Base-by-base conservation (phyloP, 371 early-diverging fungal genomes). In the Dichotomocladium elegans region DNA sequence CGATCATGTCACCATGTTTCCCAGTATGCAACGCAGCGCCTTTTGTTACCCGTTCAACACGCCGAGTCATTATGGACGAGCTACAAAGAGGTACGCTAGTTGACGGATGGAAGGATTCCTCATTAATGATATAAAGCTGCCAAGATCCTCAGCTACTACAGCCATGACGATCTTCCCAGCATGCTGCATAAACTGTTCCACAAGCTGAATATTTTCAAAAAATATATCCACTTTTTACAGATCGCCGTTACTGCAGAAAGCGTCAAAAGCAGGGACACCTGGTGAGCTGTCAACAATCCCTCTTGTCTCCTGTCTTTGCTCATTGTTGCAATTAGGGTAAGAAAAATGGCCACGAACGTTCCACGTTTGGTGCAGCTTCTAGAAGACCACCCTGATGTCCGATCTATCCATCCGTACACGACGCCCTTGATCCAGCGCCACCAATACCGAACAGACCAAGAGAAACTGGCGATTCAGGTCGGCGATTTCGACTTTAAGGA, bases 1-100 rank as follows among this genome's bases (percentile, higher is more conserved):
- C 77, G 0, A 76, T 76, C 25, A 54, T 76, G 3, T 63, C 77
- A 15, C 77, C 77, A 0, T 76, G 77, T 35, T 66, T 68, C 25
- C 77, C 77, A 4, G 68, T 68, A 1, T 51, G 57, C 26, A 68
- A 45, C 34, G 52, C 61, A 0, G 57, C 73, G 4, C 70, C 70
- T 9, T 64, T 60, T 43, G 73, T 66, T 2, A 76, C 68, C 1
- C 44, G 46, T 12, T 68, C 72, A 1, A 76, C 70, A 0, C 41
- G 55, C 4, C 51, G 50, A 17, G 53, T 72, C 0, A 51, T 76
- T 14, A 51, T 44, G 6, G n/a, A 52, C 29, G 77, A 76, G 34
- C 49, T 72, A 7, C 17, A 31, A 27, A n/a, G 47, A 27, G 55
- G 54, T 54, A 19, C 7, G 17, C 11, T 12, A n/a, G n/a, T n/a